Base-by-base conservation (phyloP, 1,284 basidiomycete species). In the Tilletia walkeri region DNA sequence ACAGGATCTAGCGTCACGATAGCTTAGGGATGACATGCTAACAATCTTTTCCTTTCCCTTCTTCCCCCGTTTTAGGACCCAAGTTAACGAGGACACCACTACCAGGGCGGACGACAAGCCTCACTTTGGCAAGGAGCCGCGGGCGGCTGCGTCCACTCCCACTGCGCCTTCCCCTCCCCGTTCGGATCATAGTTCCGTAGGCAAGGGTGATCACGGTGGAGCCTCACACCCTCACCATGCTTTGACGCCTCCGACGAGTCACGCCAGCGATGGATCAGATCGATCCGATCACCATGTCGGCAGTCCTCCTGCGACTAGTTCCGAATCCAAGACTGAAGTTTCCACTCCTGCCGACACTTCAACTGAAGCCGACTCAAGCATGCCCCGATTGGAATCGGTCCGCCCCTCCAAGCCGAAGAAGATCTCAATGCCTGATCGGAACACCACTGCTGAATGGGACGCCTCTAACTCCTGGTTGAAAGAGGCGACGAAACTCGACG, bases 381-480 rank as follows among this genome's bases (percentile, higher is more conserved):
- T 45, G 41, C 41, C 41, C 14, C 9, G 9, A 14, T 45, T 45
- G 34, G 36, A 39, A 41, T 7, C 12, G 3, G 38, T 36, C 7
- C 38, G 59, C n/a, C 59, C 59, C 16, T 10, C 59, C 34, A 63
- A 76, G 68, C 67, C 69, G 36, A 78, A 77, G 69, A 78, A 79
- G 72, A 67, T 73, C 20, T 75, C 74, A 69, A 71, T 72, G 63
- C 76, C 77, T 7, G 78, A 79, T 18, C 67, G 73, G 3, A 82
- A 76, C 2, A 76, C 76, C 1, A 61, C 49, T 14, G 73, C 76
- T 3, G 80, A 81, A 54, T 83, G 82, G 82, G 66, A 72, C 24
- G 68, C 70, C 2, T 83, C 82, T 50, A 79, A 83, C 67, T 77
- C 73, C 67, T 83, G 82, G 82, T 73, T 75, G 56, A 69, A 70